These are phyloP conservation scores for Exophiala viscosa DNA, from an alignment of 2,329 filamentous ascomycete genomes.

Conservation along the genomic window DNA sequence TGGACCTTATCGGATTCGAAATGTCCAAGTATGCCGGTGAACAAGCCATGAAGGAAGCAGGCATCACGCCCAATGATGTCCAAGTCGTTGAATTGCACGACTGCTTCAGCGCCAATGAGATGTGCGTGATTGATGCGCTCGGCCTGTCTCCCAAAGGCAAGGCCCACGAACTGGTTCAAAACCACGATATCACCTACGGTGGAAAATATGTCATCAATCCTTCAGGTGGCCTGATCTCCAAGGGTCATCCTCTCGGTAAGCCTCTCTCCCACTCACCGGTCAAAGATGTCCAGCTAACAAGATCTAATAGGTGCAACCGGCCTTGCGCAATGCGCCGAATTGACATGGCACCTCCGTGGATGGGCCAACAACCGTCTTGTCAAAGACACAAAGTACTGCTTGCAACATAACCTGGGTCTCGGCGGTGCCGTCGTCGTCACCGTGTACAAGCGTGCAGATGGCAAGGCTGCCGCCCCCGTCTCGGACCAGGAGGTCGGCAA, in stretches of 20 bases:
- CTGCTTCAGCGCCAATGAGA: constrained; percentile 94
- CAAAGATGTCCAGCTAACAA: constrained; percentile 5
- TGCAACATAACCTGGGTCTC: constrained; percentile 91
- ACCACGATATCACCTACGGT: constrained; percentile 88
- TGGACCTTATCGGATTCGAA: constrained; percentile 84
- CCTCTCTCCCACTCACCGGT: background rate
- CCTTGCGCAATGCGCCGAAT: constrained; percentile 90
- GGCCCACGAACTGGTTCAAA: constrained; percentile 84
- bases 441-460: constrained; percentile 82
- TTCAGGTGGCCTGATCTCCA: constrained; percentile 89
- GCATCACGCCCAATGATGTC: constrained; percentile 63
- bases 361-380: constrained; percentile 89
- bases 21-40: constrained; percentile 73
- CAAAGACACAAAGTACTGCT: constrained; percentile 63
- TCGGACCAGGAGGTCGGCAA: constrained; percentile 62
- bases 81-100: constrained; percentile 91
- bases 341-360: constrained; percentile 91
- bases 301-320: constrained; percentile 62
- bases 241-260: constrained; percentile 82
- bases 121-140: constrained; percentile 83
- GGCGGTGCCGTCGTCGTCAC: constrained; percentile 88
- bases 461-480: constrained; percentile 58
- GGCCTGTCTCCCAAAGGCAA: constrained; percentile 74
- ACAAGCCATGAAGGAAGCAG: constrained; percentile 69
- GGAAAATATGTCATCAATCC: constrained; percentile 81